phyloP scores from a whole-genome alignment of 306 rosid genomes.

The Quercus engelmannii region DNA sequence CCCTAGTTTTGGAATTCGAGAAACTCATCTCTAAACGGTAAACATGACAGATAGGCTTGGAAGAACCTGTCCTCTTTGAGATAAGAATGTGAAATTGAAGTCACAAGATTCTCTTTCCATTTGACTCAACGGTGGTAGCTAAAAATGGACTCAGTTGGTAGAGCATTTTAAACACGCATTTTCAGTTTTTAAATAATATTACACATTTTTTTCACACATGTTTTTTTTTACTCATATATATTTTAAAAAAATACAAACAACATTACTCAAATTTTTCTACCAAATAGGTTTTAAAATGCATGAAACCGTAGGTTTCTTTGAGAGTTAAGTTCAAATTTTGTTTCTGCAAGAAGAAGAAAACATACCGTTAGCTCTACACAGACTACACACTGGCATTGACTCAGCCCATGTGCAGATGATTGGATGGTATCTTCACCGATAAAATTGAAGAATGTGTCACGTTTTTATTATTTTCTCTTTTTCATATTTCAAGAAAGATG shows the following conservation, averaged over 20 bases:
- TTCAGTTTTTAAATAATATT: too few relatives aligned
- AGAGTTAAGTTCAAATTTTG: neutral
- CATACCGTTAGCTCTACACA: neutral
- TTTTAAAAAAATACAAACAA: too few relatives aligned
- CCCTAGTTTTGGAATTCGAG: neutral
- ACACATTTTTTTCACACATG: too few relatives aligned
- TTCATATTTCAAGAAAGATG: too few relatives aligned
- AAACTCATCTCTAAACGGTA: neutral
- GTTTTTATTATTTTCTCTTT: neutral
- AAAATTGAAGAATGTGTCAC: neutral
- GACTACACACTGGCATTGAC: neutral
- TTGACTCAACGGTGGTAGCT: neutral
- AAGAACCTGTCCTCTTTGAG: neutral
- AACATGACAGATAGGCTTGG: constrained; percentile 20
- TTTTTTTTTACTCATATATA: too few relatives aligned
- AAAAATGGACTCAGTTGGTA: too few relatives aligned
- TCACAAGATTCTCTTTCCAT: constrained; percentile 6
- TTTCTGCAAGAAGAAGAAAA: neutral
- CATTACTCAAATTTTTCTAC: too few relatives aligned
- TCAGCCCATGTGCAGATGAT: constrained; percentile 15
- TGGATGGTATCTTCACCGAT: neutral
- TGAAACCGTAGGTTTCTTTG: neutral
- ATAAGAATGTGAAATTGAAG: constrained; percentile 14
- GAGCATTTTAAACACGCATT: too few relatives aligned
- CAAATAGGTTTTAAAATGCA: neutral